A percentile compares a stretch with the other conserved stretches of the same genome.
Evolutionary conservation across 305 asterid genomes (phyloP).

Genomic region (Lippia alba): DNA sequence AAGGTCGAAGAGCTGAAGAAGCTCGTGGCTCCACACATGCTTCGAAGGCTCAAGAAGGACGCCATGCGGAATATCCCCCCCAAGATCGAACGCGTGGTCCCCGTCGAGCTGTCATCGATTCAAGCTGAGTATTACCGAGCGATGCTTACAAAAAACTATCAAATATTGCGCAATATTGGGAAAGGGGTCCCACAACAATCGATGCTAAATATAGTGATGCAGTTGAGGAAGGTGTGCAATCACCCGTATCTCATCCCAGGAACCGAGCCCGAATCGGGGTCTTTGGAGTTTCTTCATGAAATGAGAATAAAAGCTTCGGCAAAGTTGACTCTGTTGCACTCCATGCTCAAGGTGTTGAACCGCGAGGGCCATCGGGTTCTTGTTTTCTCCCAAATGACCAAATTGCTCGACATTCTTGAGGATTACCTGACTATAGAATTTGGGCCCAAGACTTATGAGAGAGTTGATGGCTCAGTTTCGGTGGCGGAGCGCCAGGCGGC

Average conservation of each 20-base stretch:
- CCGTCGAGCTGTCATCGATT: constrained; percentile 94
- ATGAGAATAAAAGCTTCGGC: constrained; percentile 99
- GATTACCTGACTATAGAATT: constrained; percentile 91
- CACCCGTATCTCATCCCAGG: constrained; percentile 99
- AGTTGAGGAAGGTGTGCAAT: constrained; percentile 95
- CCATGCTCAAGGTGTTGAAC: constrained; percentile 86
- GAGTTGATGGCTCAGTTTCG: constrained; percentile 98
- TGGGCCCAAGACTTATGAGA: constrained; percentile 90
- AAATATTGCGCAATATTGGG: constrained; percentile 88
- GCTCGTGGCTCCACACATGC: constrained; percentile 99
- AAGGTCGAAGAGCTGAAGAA: constrained; percentile 98
- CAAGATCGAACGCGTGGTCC: constrained; percentile 95
- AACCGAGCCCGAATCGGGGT: constrained; percentile 98
- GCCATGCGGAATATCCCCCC: constrained; percentile 99
- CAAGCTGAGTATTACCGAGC: constrained; percentile 99
- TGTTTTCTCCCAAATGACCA: constrained; percentile 97
- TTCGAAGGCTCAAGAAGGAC: constrained; percentile 93
- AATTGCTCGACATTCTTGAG: constrained; percentile 94
- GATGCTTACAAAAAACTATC: constrained; percentile 98
- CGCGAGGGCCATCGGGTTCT: constrained; percentile 95
- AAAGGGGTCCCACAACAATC: constrained; percentile 95
- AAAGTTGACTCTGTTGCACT: constrained; percentile 90
- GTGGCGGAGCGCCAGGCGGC: constrained; percentile 89
- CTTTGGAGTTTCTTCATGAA: constrained; percentile 89
- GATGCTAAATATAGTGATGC: constrained; percentile 98